Percentiles rank a stretch among this genome's conserved stretches.
phyloP scores from a whole-genome alignment of 768 basidiomycete species.

The Tremella yokohamensis region DNA sequence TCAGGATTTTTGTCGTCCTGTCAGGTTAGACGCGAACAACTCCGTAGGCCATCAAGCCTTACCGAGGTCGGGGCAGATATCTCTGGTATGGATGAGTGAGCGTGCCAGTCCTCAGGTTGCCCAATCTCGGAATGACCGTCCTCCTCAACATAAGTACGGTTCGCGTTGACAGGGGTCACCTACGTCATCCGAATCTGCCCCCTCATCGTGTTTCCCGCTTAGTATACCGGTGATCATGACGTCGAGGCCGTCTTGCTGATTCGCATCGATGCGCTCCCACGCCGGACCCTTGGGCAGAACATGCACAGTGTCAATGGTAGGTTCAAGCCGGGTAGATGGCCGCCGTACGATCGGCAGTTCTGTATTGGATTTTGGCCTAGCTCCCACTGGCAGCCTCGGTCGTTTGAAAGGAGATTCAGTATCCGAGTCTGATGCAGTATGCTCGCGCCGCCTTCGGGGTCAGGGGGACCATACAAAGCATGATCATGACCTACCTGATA shows the following conservation, averaged over 20 bases:
- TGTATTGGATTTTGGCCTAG: neutral
- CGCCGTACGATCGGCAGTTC: too few relatives aligned
- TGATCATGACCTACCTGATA: slow-evolving; percentile 32
- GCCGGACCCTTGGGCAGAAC: slow-evolving; percentile 23
- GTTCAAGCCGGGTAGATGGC: neutral
- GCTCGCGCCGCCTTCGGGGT: slow-evolving; percentile 26
- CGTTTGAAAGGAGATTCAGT: slow-evolving; percentile 31
- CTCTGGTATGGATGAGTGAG: too few relatives aligned
- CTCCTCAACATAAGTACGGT: too few relatives aligned
- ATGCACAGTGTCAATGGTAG: slow-evolving; percentile 23
- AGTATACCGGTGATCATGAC: slow-evolving; percentile 40
- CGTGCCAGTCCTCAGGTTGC: too few relatives aligned
- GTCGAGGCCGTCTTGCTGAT: slow-evolving; percentile 39
- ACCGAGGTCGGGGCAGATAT: too few relatives aligned
- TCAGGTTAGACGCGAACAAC: too few relatives aligned
- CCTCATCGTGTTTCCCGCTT: slow-evolving; percentile 13
- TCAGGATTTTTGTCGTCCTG: slow-evolving; percentile 5
- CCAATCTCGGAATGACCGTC: too few relatives aligned
- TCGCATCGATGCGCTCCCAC: slow-evolving; percentile 19
- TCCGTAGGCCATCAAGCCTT: too few relatives aligned
- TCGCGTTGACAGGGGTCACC: too few relatives aligned
- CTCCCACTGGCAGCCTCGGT: neutral
- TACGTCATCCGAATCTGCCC: too few relatives aligned
- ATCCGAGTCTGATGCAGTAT: slow-evolving; percentile 40
- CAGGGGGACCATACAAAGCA: too few relatives aligned